These are phyloP conservation scores for Combretum micranthum DNA, from an alignment of 345 rosid species.

Conservation along the genomic window DNA sequence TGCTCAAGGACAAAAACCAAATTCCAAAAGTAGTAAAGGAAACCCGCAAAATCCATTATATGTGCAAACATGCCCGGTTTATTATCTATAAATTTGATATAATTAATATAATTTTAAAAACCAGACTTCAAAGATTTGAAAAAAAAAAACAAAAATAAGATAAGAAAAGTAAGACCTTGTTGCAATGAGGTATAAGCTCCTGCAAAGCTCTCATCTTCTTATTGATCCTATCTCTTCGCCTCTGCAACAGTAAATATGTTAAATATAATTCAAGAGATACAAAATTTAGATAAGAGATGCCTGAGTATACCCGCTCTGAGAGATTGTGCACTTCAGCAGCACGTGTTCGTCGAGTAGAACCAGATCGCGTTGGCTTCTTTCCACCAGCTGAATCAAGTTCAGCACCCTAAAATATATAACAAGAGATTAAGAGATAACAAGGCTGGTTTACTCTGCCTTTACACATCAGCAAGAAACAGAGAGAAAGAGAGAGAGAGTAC, in stretches of 20 bases:
- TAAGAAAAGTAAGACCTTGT: conserved; percentile 43
- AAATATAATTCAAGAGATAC: conserved; percentile 1
- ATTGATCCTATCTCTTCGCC: conserved; percentile 84
- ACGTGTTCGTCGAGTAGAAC: conserved; percentile 44
- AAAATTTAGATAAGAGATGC: neutral
- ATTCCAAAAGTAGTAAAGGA: neutral
- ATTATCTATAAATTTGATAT: neutral
- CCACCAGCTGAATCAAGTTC: conserved; percentile 24
- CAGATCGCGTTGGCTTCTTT: conserved; percentile 32
- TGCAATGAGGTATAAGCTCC: conserved; percentile 88
- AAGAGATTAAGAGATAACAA: neutral
- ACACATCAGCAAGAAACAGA: neutral
- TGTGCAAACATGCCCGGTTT: too few species aligned
- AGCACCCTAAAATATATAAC: conserved; percentile 26
- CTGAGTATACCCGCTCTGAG: conserved; percentile 49
- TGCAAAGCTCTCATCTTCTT: conserved; percentile 84
- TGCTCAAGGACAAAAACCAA: neutral
- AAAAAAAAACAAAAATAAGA: neutral
- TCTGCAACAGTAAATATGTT: conserved; percentile 26
- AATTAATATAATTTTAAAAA: neutral
- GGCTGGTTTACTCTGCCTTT: neutral
- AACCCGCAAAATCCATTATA: too few species aligned
- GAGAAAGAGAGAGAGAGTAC: conserved; percentile 18
- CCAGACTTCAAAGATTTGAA: neutral
- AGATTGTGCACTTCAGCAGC: conserved; percentile 76